Conservation (phyloP, 2,329 filamentous ascomycete species). For the Mariannaea sp. region DNA sequence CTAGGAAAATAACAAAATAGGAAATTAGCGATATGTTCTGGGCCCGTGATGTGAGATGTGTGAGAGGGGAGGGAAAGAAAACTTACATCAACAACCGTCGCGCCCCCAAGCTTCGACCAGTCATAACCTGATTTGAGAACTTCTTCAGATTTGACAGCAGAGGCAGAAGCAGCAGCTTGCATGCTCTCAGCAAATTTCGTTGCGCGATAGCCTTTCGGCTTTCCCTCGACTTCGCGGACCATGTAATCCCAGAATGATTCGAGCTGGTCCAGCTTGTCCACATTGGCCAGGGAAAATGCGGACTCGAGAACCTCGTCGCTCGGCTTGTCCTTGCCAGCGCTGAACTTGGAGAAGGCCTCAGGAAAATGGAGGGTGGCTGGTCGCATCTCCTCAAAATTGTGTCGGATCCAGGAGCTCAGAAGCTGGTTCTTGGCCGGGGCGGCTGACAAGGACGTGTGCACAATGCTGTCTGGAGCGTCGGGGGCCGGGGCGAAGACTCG, state of each 20-base stretch:
- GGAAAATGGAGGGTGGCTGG: conserved; percentile 35
- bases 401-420: conserved; percentile 35
- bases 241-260: conserved; percentile 23
- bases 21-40: neutral
- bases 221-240: conserved; percentile 20
- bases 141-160: conserved; percentile 15
- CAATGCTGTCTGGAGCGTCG: conserved; percentile 23
- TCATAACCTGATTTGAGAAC: conserved; percentile 22
- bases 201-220: conserved; percentile 22
- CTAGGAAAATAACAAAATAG: conserved; percentile 21
- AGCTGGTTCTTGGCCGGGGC: conserved; percentile 37
- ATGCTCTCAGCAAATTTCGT: conserved; percentile 26
- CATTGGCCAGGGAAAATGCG: conserved; percentile 40
- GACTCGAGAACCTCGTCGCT: conserved; percentile 41
- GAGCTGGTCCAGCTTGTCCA: conserved; percentile 15
- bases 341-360: conserved; percentile 40
- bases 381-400: conserved; percentile 42
- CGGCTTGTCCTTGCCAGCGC: conserved; percentile 36
- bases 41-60: too few species aligned
- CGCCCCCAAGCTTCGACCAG: conserved; percentile 33
- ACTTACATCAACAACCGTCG: conserved; percentile 38
- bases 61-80: neutral
- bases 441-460: conserved; percentile 45
- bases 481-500: conserved; percentile 41
- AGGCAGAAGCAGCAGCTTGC: conserved; percentile 6